phyloP scores from a whole-genome alignment of 2,329 filamentous ascomycete species.

The Neopestalotiopsis sp. region DNA sequence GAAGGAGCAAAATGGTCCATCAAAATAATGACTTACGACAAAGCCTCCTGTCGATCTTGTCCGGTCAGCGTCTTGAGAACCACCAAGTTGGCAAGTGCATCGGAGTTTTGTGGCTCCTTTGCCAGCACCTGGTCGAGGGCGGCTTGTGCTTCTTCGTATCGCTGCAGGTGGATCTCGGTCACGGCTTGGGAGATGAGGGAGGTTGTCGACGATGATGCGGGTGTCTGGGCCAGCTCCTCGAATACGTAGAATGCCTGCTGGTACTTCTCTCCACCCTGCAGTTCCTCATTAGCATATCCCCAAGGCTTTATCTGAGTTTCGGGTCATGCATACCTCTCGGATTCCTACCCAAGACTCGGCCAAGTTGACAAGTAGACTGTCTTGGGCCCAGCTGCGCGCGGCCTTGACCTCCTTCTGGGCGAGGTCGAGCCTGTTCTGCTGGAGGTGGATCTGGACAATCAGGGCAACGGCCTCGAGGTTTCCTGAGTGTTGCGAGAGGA shows the following conservation, averaged over 20 bases:
- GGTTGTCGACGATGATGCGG: slow-evolving; percentile 76
- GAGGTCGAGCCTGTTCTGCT: slow-evolving; percentile 89
- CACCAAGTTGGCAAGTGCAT: slow-evolving; percentile 81
- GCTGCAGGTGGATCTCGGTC: slow-evolving; percentile 87
- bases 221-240: slow-evolving; percentile 90
- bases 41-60: slow-evolving; percentile 64
- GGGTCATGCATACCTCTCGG: slow-evolving; percentile 68
- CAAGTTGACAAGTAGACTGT: slow-evolving; percentile 90
- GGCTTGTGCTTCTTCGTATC: slow-evolving; percentile 85
- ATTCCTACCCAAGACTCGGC: slow-evolving; percentile 95
- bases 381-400: slow-evolving; percentile 92
- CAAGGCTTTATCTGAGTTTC: neutral
- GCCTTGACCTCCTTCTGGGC: slow-evolving; percentile 87
- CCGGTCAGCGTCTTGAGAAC: slow-evolving; percentile 81
- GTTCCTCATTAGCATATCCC: slow-evolving; percentile 18
- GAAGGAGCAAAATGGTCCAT: neutral
- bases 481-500: slow-evolving; percentile 84
- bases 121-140: slow-evolving; percentile 81
- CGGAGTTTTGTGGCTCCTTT: slow-evolving; percentile 72
- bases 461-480: slow-evolving; percentile 83
- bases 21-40: slow-evolving; percentile 50
- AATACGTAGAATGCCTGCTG: slow-evolving; percentile 98
- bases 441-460: slow-evolving; percentile 89
- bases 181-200: slow-evolving; percentile 88
- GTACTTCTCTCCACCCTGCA: slow-evolving; percentile 89